Evolutionary conservation across 257 asterid species (phyloP).

Genomic region (Jacaranda mimosifolia): DNA sequence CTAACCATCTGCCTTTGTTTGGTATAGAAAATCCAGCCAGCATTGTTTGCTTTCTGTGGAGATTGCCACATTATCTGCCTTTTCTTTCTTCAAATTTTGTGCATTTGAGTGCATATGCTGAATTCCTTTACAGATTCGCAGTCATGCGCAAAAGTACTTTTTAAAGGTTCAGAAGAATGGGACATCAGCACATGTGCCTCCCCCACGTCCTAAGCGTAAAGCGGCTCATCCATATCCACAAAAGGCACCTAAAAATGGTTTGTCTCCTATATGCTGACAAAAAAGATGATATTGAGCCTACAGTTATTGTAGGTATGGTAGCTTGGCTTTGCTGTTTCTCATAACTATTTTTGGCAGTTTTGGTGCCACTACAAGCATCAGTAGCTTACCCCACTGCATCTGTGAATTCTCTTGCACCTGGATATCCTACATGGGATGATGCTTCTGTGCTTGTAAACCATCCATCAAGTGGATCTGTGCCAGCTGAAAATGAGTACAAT

Average conservation of each 20-base stretch:
- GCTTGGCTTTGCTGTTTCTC: conserved; percentile 35
- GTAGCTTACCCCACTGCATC: conserved; percentile 67
- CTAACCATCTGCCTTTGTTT: conserved; percentile 1
- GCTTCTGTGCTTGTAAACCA: conserved; percentile 58
- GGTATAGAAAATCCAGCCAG: conserved; percentile 4
- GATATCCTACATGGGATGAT: conserved; percentile 79
- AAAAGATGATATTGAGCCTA: conserved; percentile 5
- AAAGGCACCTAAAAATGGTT: conserved; percentile 91
- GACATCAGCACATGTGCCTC: conserved; percentile 90
- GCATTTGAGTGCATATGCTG: not conserved
- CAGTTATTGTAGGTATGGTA: conserved; percentile 19
- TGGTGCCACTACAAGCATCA: conserved; percentile 75
- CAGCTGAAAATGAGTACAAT: conserved; percentile 68
- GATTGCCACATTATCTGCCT: conserved; percentile 1
- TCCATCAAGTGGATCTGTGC: conserved; percentile 57
- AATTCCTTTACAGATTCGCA: conserved; percentile 72
- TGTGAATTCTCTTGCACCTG: conserved; percentile 61
- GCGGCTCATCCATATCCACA: conserved; percentile 98
- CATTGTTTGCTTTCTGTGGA: conserved; percentile 14
- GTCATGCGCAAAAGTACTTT: conserved; percentile 98
- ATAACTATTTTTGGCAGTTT: conserved; percentile 49
- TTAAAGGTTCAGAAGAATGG: conserved; percentile 97
- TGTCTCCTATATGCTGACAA: conserved; percentile 33
- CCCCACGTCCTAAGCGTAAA: conserved; percentile 99
- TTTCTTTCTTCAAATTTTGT: conserved; percentile 27